A percentile compares a stretch with the other conserved stretches of the same genome.
These are phyloP conservation scores for Podospora anserina DNA, from an alignment of 495 filamentous ascomycete genomes.

Conservation along the genomic window DNA sequence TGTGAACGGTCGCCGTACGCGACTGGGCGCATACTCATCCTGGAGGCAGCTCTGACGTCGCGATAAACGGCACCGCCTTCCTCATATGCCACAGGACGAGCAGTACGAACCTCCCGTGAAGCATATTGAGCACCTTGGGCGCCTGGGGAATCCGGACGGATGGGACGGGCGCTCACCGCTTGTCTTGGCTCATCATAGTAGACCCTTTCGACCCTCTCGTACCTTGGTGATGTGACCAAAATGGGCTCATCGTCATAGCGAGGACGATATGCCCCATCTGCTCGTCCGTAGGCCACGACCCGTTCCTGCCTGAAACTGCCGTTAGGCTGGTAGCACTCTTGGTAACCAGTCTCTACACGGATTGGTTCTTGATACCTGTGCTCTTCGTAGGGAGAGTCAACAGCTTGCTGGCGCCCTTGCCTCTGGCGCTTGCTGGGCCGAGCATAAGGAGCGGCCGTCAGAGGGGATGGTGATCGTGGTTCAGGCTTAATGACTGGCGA, in stretches of 20 bases:
- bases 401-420: constrained; percentile 45
- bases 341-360: constrained; percentile 25
- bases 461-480: constrained; percentile 76
- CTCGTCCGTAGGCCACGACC: constrained; percentile 29
- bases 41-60: constrained; percentile 40
- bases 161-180: constrained; percentile 47
- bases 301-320: constrained; percentile 25
- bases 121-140: constrained; percentile 46
- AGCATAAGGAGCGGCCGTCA: constrained; percentile 52
- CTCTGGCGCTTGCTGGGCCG: constrained; percentile 53
- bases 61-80: constrained; percentile 57
- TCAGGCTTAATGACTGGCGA: constrained; percentile 79
- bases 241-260: constrained; percentile 24
- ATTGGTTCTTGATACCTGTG: constrained; percentile 33
- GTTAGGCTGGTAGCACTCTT: constrained; percentile 26
- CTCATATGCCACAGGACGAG: constrained; percentile 54
- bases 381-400: constrained; percentile 44
- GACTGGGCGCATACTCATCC: constrained; percentile 45
- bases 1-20: constrained; percentile 56
- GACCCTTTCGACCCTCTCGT: constrained; percentile 39
- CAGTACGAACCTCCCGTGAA: constrained; percentile 43
- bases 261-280: constrained; percentile 19
- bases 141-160: constrained; percentile 44
- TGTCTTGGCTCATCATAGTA: constrained; percentile 36
- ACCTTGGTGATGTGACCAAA: constrained; percentile 28